Evolutionary conservation across 306 rosid genomes (phyloP), one percentile per base, ranked within the genome.

Genomic region (Rubus idaeus): DNA sequence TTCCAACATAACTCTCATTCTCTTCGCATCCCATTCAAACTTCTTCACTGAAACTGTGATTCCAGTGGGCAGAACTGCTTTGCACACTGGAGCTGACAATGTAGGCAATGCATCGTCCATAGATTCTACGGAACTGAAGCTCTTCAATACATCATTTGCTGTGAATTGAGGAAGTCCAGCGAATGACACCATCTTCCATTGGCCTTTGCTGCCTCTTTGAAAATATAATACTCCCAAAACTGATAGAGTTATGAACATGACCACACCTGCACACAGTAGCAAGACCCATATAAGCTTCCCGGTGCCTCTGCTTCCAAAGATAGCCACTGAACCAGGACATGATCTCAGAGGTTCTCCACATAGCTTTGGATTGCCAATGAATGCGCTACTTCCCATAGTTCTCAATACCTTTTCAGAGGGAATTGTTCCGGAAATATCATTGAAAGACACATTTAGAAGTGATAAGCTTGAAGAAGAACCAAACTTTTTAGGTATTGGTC

Each of bases 1-100:
- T 45, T 87, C 92, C 39, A 85, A 68, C 82, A 88, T 83, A 40
- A 26, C 77, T 71, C 69, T 81, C 37, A 83, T 80, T 77, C 68
- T 84, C 66, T 86, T 92, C 9, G 75, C 81, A 76, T 87, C 93
- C 91, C 89, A 87, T 62, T 92, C 97, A 52, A 89, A 83, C 88
- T 82, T 90, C 87, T 89, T 92, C 37, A 95, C 91, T 23, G 88
- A 68, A 73, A 95, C 97, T 17, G 92, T 84, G 78, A 95, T 95
- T 70, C 98, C 97, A 20, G 97, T 95, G 0, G 98, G 97, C n/a
- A 95, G 89, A 83, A 92, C 95, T 21, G 87, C 89, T 79, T 89
- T 89, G 71, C 86, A 74, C 66, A 82, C 86, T 42, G 82, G 84
- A 76, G 87, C 73, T 49, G 91, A 84, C 56, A 81, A 77, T 60